phyloP scores from a whole-genome alignment of 2,329 filamentous ascomycete species.

The Arthrobotrys iridis region DNA sequence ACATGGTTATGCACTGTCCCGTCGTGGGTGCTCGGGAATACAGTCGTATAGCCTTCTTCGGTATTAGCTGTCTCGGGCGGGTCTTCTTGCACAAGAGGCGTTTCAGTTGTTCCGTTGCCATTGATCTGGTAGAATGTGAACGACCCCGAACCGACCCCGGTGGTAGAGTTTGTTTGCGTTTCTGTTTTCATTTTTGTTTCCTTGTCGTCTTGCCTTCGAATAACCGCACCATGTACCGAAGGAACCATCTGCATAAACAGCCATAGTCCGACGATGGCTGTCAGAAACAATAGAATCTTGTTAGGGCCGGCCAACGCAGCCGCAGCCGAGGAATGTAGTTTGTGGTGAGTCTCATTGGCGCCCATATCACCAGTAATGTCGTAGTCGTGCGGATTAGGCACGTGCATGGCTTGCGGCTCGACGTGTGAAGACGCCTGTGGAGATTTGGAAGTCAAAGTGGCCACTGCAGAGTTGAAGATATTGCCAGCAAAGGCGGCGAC shows the following conservation, averaged over 20 bases:
- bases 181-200: neutral
- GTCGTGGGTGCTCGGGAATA: conserved; percentile 14
- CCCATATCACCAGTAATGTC: neutral
- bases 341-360: conserved; percentile 21
- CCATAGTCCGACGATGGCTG: neutral
- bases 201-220: neutral
- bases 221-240: neutral
- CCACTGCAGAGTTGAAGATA: neutral
- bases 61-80: neutral
- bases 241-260: conserved; percentile 22
- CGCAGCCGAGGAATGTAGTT: neutral
- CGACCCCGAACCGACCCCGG: neutral
- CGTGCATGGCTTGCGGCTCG: conserved; percentile 15
- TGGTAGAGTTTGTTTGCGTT: neutral
- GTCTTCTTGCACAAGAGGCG: neutral
- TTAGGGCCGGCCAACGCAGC: neutral
- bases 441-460: neutral
- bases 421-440: neutral
- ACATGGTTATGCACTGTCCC: conserved; percentile 30
- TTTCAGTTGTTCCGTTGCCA: conserved; percentile 12
- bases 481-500: conserved; percentile 6
- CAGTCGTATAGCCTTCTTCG: neutral
- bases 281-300: conserved; percentile 3
- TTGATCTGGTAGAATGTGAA: conserved; percentile 34
- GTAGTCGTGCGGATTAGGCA: conserved; percentile 25